A percentile compares a stretch with the other conserved stretches of the same genome.
Evolutionary conservation across 2,329 filamentous ascomycete species (phyloP).

Genomic region (Sporothrix curviconia): DNA sequence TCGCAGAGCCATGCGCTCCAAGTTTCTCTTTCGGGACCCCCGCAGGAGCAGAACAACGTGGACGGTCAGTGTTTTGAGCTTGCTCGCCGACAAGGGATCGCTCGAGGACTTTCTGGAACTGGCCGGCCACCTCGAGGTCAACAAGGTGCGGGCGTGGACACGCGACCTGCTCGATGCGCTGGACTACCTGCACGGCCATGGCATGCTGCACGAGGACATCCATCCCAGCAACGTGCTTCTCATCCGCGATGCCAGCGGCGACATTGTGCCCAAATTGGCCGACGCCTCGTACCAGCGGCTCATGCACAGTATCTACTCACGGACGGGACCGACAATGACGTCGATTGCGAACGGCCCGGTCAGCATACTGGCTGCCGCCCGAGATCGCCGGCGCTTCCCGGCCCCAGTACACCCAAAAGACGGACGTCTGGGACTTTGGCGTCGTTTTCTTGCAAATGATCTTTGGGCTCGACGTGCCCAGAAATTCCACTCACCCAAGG

Average conservation of each 20-base stretch:
- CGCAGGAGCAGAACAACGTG: slow-evolving; percentile 45
- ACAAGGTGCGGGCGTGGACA: slow-evolving; percentile 81
- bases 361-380: slow-evolving; percentile 76
- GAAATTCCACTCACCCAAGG: slow-evolving; percentile 71
- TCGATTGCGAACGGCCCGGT: slow-evolving; percentile 58
- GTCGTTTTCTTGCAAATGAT: slow-evolving; percentile 91
- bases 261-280: slow-evolving; percentile 65
- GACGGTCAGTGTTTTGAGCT: slow-evolving; percentile 68
- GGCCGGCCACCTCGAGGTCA: slow-evolving; percentile 64
- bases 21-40: not conserved
- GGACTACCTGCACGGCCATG: slow-evolving; percentile 78
- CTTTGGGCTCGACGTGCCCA: slow-evolving; percentile 73
- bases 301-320: slow-evolving; percentile 51
- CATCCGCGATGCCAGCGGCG: slow-evolving; percentile 61
- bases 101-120: slow-evolving; percentile 76
- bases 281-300: slow-evolving; percentile 66
- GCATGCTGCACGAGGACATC: slow-evolving; percentile 76
- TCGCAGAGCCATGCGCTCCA: slow-evolving; percentile 5
- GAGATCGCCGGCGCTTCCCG: slow-evolving; percentile 61
- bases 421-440: slow-evolving; percentile 92
- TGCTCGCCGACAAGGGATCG: slow-evolving; percentile 75
- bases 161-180: slow-evolving; percentile 84
- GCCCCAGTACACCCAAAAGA: slow-evolving; percentile 64
- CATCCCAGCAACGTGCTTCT: slow-evolving; percentile 75
- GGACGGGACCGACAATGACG: slow-evolving; percentile 45